Evolutionary conservation across 768 basidiomycete species (phyloP), one percentile per base, ranked within the genome.

Genomic region (Leucosporidium scottii): DNA sequence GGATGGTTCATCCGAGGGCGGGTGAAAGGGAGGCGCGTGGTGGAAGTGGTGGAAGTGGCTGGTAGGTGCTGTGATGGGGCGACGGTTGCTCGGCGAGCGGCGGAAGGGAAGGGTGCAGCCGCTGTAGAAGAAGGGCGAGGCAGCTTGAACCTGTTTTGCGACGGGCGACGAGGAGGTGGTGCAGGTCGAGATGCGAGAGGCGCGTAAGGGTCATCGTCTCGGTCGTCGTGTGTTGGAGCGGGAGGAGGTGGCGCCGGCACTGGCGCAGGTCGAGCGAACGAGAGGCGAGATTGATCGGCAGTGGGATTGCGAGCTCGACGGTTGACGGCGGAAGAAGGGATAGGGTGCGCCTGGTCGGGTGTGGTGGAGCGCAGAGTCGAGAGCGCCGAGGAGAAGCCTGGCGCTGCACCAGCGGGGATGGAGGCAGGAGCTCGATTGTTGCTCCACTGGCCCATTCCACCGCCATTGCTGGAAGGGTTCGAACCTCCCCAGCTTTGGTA

Each of bases 331-430:
- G 25, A 6, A 28, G 20, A 34, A 17, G 30, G 55, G 28, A 9
- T 17, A 10, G 30, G 15, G 13, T 10, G 55, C 31, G 30, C 17
- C 31, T 56, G 30, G 30, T 20, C 30, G 5, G 28, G 28, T 34
- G 30, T 31, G 10, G 55, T 56, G 34, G 30, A 8, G 39, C 39
- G 39, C 3, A 44, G 15, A 44, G 55, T 56, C 55, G 28, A 31
- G 28, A 56, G 27, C 55, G 55, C 55, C 55, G 55, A 56, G 18
- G 30, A 31, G 55, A 56, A 56, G 20, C 55, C 55, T 30, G 39
- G 39, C 8, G 39, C 39, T 44, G 55, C 55, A 3, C 55, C 55
- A 18, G 30, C 30, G 27, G 55, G 30, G 18, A 56, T 21, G 55
- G 55, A 18, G 9, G 55, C 55, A 3, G 55, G 31, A 17, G 55